Percentiles rank a stretch among this genome's conserved stretches.
phyloP scores from a whole-genome alignment of 805 yeast species.

The Kurtzmaniella fragi region DNA sequence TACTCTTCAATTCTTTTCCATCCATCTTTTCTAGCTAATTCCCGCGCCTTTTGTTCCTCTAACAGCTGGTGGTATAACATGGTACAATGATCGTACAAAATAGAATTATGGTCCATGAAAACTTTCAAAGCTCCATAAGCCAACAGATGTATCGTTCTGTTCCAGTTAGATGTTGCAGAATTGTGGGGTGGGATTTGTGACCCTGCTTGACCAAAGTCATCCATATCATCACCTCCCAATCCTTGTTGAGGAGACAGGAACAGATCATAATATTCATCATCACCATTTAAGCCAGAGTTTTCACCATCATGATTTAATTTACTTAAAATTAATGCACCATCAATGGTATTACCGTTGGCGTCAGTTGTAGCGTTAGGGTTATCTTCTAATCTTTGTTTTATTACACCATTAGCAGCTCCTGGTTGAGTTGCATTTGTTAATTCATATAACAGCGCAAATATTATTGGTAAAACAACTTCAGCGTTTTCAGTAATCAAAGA shows the following conservation, averaged over 20 bases:
- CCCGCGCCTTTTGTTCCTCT: conserved; percentile 65
- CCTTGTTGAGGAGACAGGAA: conserved; percentile 29
- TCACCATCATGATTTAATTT: conserved; percentile 14
- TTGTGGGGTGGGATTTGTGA: conserved; percentile 35
- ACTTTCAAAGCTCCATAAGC: conserved; percentile 88
- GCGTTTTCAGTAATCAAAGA: conserved; percentile 88
- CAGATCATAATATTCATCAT: conserved; percentile 41
- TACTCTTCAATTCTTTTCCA: conserved; percentile 68
- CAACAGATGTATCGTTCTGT: conserved; percentile 84
- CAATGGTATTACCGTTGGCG: conserved; percentile 40
- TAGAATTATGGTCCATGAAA: conserved; percentile 89
- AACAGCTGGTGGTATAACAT: conserved; percentile 74
- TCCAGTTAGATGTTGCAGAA: conserved; percentile 71
- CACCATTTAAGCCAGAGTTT: conserved; percentile 13
- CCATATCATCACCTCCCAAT: conserved; percentile 19
- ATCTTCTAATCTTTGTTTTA: conserved; percentile 33
- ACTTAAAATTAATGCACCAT: conserved; percentile 28
- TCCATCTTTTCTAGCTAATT: conserved; percentile 56
- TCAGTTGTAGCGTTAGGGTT: conserved; percentile 35
- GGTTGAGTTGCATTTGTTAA: conserved; percentile 53
- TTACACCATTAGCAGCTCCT: conserved; percentile 34
- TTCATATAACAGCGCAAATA: conserved; percentile 86
- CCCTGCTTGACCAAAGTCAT: conserved; percentile 25
- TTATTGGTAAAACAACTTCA: conserved; percentile 86
- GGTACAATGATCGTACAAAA: conserved; percentile 89